These are phyloP conservation scores for Dioszegia aurantiaca DNA, from an alignment of 768 basidiomycete genomes.

Conservation along the genomic window DNA sequence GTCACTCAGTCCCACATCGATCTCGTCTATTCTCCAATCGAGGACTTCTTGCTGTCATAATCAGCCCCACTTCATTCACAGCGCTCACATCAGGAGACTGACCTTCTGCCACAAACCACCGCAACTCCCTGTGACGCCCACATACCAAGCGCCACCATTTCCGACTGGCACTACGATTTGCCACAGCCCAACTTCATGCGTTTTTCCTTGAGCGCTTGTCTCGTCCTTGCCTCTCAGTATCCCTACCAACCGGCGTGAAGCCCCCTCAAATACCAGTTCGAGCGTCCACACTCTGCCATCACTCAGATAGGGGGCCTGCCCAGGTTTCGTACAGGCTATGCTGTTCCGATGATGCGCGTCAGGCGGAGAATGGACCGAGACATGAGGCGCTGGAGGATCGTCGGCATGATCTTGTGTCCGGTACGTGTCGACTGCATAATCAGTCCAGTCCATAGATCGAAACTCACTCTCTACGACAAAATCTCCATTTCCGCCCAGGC, in stretches of 20 bases:
- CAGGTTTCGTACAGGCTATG: constrained; percentile 35
- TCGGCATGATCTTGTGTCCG: constrained; percentile 44
- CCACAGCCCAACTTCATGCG: constrained; percentile 18
- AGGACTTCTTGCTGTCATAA: constrained; percentile 28
- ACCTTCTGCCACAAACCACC: constrained; percentile 46
- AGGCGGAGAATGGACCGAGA: constrained; percentile 50
- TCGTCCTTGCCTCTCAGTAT: constrained; percentile 19
- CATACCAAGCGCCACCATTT: constrained; percentile 20
- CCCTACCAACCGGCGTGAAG: constrained; percentile 11
- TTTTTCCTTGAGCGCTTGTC: not conserved
- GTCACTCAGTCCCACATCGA: not conserved
- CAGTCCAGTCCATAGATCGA: not conserved
- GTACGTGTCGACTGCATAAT: constrained; percentile 46
- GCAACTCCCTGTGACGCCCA: constrained; percentile 44
- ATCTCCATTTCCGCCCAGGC: constrained; percentile 41
- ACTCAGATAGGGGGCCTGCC: constrained; percentile 36
- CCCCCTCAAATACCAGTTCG: constrained; percentile 27
- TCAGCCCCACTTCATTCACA: not conserved
- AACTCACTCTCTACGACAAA: constrained; percentile 49
- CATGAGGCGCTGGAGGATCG: constrained; percentile 50
- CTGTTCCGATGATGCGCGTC: constrained; percentile 47
- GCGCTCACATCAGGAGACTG: constrained; percentile 10
- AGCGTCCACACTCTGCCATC: constrained; percentile 37
- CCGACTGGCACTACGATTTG: constrained; percentile 22
- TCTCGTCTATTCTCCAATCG: constrained; percentile 23